Evolutionary conservation across 208 protist genomes (phyloP), one percentile per base, ranked within the genome.

Genomic region (Trypanosoma platydactyli): DNA sequence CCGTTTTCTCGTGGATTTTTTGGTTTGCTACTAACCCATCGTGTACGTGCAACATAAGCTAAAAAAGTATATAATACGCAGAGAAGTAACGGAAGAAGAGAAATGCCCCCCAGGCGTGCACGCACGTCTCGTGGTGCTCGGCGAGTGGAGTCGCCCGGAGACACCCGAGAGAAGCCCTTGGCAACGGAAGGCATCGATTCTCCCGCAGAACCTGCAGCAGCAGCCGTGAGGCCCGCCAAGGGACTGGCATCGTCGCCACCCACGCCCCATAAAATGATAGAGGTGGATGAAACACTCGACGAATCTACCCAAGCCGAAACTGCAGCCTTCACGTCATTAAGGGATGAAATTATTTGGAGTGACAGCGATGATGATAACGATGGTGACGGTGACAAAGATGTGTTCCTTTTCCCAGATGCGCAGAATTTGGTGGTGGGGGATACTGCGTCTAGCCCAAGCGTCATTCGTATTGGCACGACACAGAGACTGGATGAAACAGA

Each of bases 381-480:
- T 38, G 63, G 75, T 12, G 65, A 79, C 40, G 41, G 53, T 29
- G 54, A 71, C 24, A 50, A 59, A 42, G 80, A 88, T 7, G 55
- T 92, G 25, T 83, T 94, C 63, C 74, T 94, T 15, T 94, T 96
- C 76, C 91, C 88, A 15, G 72, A 92, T 71, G 84, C 91, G 11
- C 80, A 92, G 52, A 84, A 92, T 5, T 73, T 96, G 3, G 35
- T 96, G 3, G 46, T 74, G 18, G 33, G 55, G 20, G 55, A 49
- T 7, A 51, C 64, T 45, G 25, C 16, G 2, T 12, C 40, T 12
- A 64, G 67, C 12, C 53, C 44, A 12, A 67, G 68, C 2, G 64
- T 92, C 22, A 72, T 96, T 52, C 86, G 79, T 20, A 64, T 96
- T 11, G 91, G 91, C 16, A 84, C 78, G 16, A 83, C 70, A 13